These are phyloP conservation scores for Bauhinia variegata DNA, from an alignment of 306 rosid genomes.

Conservation along the genomic window DNA sequence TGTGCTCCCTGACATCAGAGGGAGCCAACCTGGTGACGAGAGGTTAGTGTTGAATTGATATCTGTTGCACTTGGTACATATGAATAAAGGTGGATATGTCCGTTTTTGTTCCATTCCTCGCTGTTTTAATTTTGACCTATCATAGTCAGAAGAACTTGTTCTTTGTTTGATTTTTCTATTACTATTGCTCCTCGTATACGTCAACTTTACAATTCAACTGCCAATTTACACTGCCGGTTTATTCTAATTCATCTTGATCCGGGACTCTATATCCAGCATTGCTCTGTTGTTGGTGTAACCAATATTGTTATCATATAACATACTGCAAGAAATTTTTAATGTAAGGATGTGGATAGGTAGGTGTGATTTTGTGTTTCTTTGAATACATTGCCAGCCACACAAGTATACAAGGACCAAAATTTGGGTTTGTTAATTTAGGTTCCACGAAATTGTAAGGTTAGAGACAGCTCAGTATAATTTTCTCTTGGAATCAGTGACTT, in stretches of 20 bases:
- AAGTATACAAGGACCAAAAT: background rate
- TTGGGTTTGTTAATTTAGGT: background rate
- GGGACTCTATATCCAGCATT: background rate
- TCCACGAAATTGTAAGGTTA: background rate
- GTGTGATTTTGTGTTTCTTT: background rate
- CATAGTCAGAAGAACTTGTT: background rate
- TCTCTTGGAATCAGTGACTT: background rate
- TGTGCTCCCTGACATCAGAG: slow-evolving; percentile 92
- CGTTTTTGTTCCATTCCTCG: background rate
- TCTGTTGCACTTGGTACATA: background rate
- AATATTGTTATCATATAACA: slow-evolving; percentile 6
- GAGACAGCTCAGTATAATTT: background rate
- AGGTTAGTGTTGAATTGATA: slow-evolving; percentile 55
- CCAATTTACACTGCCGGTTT: background rate
- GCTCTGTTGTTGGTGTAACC: background rate
- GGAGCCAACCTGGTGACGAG: slow-evolving; percentile 91
- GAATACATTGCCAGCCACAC: background rate
- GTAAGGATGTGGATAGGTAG: slow-evolving; percentile 7
- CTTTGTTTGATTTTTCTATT: slow-evolving; percentile 8
- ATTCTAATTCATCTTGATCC: slow-evolving; percentile 14
- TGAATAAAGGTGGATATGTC: slow-evolving; percentile 1
- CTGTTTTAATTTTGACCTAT: background rate
- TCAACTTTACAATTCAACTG: background rate
- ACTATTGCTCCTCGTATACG: slow-evolving; percentile 22
- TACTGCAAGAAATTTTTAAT: background rate